Base-by-base conservation (phyloP, 805 yeast genomes). In the Zygoascus ofunaensis region DNA sequence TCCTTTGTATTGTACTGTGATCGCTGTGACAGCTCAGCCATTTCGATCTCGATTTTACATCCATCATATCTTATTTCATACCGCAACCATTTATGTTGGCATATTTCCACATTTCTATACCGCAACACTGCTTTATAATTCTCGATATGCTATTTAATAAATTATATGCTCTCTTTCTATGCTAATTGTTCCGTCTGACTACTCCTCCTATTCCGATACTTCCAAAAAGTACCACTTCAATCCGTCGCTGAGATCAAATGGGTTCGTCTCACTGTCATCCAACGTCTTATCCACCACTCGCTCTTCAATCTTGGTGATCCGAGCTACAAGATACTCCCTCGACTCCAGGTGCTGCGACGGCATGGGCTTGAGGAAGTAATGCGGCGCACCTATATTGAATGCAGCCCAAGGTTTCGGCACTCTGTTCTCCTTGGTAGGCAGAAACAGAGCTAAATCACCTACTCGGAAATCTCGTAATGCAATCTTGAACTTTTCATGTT, bases 381-480 rank as follows among this genome's bases (percentile, higher is more conserved):
- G 87, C 0, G 94, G 92, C 0, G 86, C 81, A 1, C 90, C 94
- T 45, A 84, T 75, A 52, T 92, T 89, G 66, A 90, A 90, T 1
- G 94, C 95, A 0, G 96, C 96, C 97, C 97, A 90, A 0, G 90
- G 87, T 34, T 62, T 59, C 37, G 63, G 63, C 37, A 52, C 54
- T 22, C 61, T 53, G 45, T 74, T 74, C 14, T 33, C 38, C 37
- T 78, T 65, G 0, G 95, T 87, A 2, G 94, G 96, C 50, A 90
- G 64, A 58, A 90, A 90, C 46, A 90, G 65, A 1, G 86, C 95
- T 54, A 87, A 65, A 60, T 89, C 97, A 10, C 82, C 86, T 8
- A 65, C 63, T 46, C 74, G 73, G 63, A 90, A 90, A 51, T 76
- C 70, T 47, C 71, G 73, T 51, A 87, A 71, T 0, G 92, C 71